These are phyloP conservation scores for Rhynchosporium graminicola DNA, from an alignment of 2,329 filamentous ascomycete species.

Conservation along the genomic window DNA sequence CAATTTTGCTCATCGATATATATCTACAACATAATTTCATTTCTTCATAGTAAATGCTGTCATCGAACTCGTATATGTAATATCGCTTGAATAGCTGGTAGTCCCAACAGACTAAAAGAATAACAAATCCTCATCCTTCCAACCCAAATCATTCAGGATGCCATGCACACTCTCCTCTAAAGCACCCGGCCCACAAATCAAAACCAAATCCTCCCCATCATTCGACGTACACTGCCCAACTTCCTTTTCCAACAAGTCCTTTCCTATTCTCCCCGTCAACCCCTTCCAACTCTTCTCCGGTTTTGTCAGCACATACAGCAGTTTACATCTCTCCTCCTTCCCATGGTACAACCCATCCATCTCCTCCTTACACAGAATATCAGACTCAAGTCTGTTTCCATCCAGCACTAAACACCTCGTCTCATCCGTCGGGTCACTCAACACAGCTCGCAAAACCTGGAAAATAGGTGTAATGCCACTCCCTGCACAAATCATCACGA, in stretches of 20 bases:
- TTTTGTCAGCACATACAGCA: constrained; percentile 71
- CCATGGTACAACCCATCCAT: constrained; percentile 62
- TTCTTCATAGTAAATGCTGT: background rate
- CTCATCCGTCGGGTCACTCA: constrained; percentile 61
- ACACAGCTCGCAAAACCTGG: constrained; percentile 75
- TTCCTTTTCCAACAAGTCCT: constrained; percentile 61
- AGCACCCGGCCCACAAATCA: constrained; percentile 77
- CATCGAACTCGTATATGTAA: constrained; percentile 1
- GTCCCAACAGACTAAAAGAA: constrained; percentile 60
- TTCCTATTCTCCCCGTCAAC: constrained; percentile 64
- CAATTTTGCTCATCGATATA: background rate
- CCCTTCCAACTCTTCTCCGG: constrained; percentile 68
- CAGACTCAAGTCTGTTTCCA: constrained; percentile 74
- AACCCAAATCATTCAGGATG: constrained; percentile 63
- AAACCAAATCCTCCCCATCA: constrained; percentile 60
- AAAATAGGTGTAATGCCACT: constrained; percentile 93
- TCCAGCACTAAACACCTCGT: constrained; percentile 75
- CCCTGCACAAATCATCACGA: constrained; percentile 86
- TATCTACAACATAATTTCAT: background rate
- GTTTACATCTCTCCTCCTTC: constrained; percentile 57
- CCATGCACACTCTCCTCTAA: constrained; percentile 68
- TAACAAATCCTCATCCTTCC: constrained; percentile 70
- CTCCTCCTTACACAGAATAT: constrained; percentile 78
- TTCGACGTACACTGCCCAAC: constrained; percentile 45
- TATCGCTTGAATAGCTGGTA: background rate